Base-by-base conservation (phyloP, 495 filamentous ascomycete species). In the Aspergillus egyptiacus region DNA sequence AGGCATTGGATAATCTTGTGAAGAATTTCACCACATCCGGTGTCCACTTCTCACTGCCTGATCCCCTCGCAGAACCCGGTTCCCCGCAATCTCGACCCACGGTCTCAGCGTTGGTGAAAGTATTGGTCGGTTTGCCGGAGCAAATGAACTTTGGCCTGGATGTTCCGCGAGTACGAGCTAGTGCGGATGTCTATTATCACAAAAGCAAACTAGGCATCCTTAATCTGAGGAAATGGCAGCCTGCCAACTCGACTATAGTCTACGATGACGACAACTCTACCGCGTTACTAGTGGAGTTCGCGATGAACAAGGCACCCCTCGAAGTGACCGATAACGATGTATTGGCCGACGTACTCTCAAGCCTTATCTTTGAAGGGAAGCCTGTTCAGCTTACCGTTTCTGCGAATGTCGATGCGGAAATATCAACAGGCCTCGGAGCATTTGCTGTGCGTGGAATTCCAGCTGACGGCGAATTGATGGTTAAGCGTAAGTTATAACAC, bases 111-210 rank as follows among this genome's bases (percentile, higher is more conserved):
- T 76, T 83, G 31, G 85, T 96, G 19, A 72, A 87, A 48, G 90
- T 86, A 14, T 67, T 87, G 2, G 80, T 94, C 19, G 78, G 62
- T 15, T 61, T 96, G 17, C 93, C 93, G 0, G 72, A 88, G 18
- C 84, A 95, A 62, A 85, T 96, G 78, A 87, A 90, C 54, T 83
- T 98, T 56, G 71, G 76, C 11, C 64, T 98, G 35, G 76, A 87
- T 50, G 87, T 96, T 46, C 80, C 77, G 18, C 73, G 69, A 36
- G 79, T 97, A 28, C 78, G 81, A 23, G 89, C 91, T 5, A 76
- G 74, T 33, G 84, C 90, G 5, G 81, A 91, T 56, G 82, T 96
- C 2, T 88, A 72, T 47, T 96, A 95, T 60, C 69, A 83, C 37
- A 74, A 73, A 13, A 68, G 81, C 35, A 84, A 86, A 58, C 78